Evolutionary conservation across 2,329 filamentous ascomycete genomes (phyloP), one percentile per base, ranked within the genome.

Genomic region (Sporothrix phasma): DNA sequence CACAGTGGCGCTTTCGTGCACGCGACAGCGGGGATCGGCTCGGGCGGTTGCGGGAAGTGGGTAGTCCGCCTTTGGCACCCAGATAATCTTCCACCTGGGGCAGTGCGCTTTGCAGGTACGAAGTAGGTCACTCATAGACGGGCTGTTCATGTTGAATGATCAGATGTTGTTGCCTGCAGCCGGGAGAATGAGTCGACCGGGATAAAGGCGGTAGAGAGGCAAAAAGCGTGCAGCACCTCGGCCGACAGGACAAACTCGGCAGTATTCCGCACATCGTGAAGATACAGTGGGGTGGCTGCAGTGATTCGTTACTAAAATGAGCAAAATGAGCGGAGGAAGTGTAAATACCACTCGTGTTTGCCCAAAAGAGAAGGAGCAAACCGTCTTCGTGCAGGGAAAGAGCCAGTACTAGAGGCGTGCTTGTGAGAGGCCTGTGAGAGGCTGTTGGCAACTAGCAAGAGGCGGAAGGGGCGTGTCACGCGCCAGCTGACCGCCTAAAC

Each of bases 41-140:
- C 64, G 64, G 61, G 61, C 64, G 61, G 64, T 46, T 56, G 56
- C 60, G 65, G 58, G 58, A 60, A 54, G 34, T 39, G 46, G 34
- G 41, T 59, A 60, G 22, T 13, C 22, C n/a, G 24, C 41, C n/a
- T 22, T 43, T 41, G n/a, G n/a, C n/a, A n/a, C n/a, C n/a, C n/a
- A n/a, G n/a, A n/a, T n/a, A n/a, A n/a, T n/a, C n/a, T n/a, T n/a
- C n/a, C n/a, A n/a, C n/a, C 51, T 56, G 31, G 51, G 19, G 31
- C 31, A 39, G 49, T 31, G 26, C 51, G 2, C 10, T 37, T 17
- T 56, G 31, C 31, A 39, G 31, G n/a, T n/a, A n/a, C n/a, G n/a
- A n/a, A n/a, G n/a, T n/a, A n/a, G n/a, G n/a, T n/a, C n/a, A n/a
- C n/a, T n/a, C n/a, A n/a, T n/a, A n/a, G n/a, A n/a, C n/a, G n/a